These are phyloP conservation scores for Chaetomium tenue DNA, from an alignment of 495 filamentous ascomycete species.

Conservation along the genomic window DNA sequence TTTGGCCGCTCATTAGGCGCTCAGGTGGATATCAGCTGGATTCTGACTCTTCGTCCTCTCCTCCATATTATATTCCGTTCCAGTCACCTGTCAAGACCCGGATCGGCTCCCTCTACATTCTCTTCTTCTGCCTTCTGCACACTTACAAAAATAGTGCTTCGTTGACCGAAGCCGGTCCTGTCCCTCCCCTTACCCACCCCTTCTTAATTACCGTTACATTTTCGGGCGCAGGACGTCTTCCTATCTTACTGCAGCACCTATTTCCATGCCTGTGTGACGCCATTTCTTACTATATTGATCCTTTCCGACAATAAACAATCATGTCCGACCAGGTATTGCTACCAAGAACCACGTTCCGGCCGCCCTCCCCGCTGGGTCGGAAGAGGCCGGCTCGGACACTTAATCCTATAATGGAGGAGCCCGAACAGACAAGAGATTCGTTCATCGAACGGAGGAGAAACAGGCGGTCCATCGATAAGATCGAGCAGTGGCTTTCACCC, in stretches of 20 bases:
- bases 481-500: conserved; percentile 56
- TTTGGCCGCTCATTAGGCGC: conserved; percentile 30
- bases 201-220: conserved; percentile 34
- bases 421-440: conserved; percentile 31
- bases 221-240: conserved; percentile 47
- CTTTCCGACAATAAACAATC: conserved; percentile 37
- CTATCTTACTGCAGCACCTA: conserved; percentile 28
- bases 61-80: conserved; percentile 34
- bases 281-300: conserved; percentile 27
- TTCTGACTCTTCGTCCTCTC: conserved; percentile 18
- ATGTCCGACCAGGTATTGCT: conserved; percentile 60
- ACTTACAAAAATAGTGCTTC: conserved; percentile 44
- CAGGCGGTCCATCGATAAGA: conserved; percentile 50
- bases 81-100: conserved; percentile 28
- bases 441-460: conserved; percentile 34
- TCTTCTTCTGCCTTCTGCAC: conserved; percentile 37
- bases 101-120: conserved; percentile 31
- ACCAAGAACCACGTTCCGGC: conserved; percentile 58
- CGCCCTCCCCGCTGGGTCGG: conserved; percentile 67
- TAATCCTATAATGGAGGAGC: conserved; percentile 88
- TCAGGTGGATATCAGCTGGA: conserved; percentile 26
- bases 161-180: conserved; percentile 51
- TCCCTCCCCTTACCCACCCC: conserved; percentile 35
- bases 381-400: conserved; percentile 60
- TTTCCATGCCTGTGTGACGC: conserved; percentile 28